phyloP scores from a whole-genome alignment of 2,329 filamentous ascomycete genomes.

The Phaeomoniella chlamydospora region DNA sequence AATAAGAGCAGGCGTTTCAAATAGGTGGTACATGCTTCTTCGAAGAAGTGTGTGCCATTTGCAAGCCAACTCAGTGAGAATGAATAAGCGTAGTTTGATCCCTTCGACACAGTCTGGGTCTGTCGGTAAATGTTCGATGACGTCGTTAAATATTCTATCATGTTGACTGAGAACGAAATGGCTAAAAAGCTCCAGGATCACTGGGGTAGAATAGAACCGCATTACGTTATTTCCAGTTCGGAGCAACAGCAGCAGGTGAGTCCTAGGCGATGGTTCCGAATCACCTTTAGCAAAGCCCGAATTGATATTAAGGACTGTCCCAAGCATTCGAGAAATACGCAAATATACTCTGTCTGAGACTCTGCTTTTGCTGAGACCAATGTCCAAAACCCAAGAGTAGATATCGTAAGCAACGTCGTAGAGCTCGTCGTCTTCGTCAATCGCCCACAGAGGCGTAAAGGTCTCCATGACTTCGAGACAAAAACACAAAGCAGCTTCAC shows the following conservation, averaged over 20 bases:
- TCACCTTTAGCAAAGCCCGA: conserved; percentile 51
- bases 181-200: conserved; percentile 61
- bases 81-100: conserved; percentile 67
- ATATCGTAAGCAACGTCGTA: conserved; percentile 56
- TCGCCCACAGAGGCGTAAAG: conserved; percentile 49
- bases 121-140: conserved; percentile 63
- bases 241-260: conserved; percentile 61
- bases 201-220: conserved; percentile 59
- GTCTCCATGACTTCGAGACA: conserved; percentile 55
- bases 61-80: conserved; percentile 63
- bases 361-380: conserved; percentile 50
- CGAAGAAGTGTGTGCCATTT: conserved; percentile 76
- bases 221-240: conserved; percentile 51
- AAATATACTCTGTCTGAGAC: conserved; percentile 57
- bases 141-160: conserved; percentile 69
- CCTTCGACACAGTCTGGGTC: conserved; percentile 62
- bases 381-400: conserved; percentile 62
- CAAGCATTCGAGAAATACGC: conserved; percentile 52
- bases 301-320: conserved; percentile 52
- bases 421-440: conserved; percentile 41
- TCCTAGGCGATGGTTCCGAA: conserved; percentile 48
- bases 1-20: conserved; percentile 72
- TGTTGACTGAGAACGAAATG: conserved; percentile 73
- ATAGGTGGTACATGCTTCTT: conserved; percentile 82
- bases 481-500: conserved; percentile 56